These are phyloP conservation scores for Hypocreales sp. DNA, from an alignment of 2,329 filamentous ascomycete species.

Conservation along the genomic window DNA sequence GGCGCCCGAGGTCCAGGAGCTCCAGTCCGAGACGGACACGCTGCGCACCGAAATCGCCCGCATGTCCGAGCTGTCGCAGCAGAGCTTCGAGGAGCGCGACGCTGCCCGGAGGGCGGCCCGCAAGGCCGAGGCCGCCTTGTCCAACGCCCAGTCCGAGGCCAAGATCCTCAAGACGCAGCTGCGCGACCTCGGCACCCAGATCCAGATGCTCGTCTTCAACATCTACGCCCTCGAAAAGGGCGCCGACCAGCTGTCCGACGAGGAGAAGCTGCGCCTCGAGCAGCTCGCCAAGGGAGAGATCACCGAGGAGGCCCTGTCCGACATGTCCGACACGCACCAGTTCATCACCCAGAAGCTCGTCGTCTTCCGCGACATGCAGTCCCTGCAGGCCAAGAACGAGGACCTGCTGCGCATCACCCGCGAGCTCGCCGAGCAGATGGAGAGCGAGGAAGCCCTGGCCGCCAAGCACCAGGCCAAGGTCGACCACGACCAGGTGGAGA, in stretches of 20 bases:
- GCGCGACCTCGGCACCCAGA: conserved; percentile 75
- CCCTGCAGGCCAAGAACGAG: conserved; percentile 78
- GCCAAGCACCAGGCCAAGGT: conserved; percentile 46
- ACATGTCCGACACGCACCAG: conserved; percentile 70
- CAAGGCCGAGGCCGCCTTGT: conserved; percentile 61
- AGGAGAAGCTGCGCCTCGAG: conserved; percentile 62
- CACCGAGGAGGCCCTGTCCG: conserved; percentile 52
- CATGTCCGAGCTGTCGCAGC: conserved; percentile 72
- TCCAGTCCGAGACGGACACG: conserved; percentile 65
- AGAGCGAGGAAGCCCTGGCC: conserved; percentile 70
- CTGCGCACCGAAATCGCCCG: conserved; percentile 69
- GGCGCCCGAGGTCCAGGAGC: conserved; percentile 75
- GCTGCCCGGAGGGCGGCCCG: conserved; percentile 61
- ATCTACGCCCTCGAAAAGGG: conserved; percentile 72
- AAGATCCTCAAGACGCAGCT: conserved; percentile 75
- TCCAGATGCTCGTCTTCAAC: conserved; percentile 83
- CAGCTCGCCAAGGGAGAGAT: conserved; percentile 64
- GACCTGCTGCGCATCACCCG: conserved; percentile 71
- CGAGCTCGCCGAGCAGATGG: conserved; percentile 75
- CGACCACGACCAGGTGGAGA: conserved; percentile 58
- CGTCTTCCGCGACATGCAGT: conserved; percentile 70
- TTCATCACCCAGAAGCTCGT: conserved; percentile 86
- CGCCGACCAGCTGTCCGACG: conserved; percentile 50
- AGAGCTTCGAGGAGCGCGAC: conserved; percentile 69
- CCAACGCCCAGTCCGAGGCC: conserved; percentile 47